Evolutionary conservation across 495 filamentous ascomycete genomes (phyloP).

Genomic region (Ramalina peruviana): DNA sequence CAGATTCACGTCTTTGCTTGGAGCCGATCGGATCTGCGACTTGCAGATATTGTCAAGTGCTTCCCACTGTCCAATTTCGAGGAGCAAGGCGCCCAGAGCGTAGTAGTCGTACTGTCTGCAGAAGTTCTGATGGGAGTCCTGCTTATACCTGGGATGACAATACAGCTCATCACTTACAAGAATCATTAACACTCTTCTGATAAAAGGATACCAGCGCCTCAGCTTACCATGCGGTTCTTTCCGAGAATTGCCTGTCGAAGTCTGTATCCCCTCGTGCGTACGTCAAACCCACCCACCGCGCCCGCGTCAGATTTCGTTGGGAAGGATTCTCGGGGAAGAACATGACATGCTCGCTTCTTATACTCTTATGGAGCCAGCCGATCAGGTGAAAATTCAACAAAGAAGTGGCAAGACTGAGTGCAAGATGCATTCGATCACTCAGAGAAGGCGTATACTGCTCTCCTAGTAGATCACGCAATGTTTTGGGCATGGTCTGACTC

Average conservation of each 20-base stretch:
- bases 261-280: conserved; percentile 1
- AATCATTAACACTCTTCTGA: not conserved
- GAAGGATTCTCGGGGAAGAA: not conserved
- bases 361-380: not conserved
- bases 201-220: not conserved
- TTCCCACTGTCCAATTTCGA: not conserved
- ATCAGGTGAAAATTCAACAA: not conserved
- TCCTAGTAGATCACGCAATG: not conserved
- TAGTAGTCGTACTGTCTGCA: not conserved
- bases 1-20: not conserved
- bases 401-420: not conserved
- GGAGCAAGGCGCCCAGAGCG: not conserved
- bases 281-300: not conserved
- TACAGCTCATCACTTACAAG: not conserved
- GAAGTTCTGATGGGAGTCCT: not conserved
- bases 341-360: not conserved
- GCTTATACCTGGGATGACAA: not conserved
- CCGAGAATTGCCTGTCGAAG: not conserved
- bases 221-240: not conserved
- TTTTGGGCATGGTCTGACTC: not conserved
- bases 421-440: not conserved
- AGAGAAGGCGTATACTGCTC: not conserved
- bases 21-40: not conserved
- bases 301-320: not conserved
- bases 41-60: not conserved